Evolutionary conservation across 2,329 filamentous ascomycete genomes (phyloP).

Genomic region (Metarhizium sp.): DNA sequence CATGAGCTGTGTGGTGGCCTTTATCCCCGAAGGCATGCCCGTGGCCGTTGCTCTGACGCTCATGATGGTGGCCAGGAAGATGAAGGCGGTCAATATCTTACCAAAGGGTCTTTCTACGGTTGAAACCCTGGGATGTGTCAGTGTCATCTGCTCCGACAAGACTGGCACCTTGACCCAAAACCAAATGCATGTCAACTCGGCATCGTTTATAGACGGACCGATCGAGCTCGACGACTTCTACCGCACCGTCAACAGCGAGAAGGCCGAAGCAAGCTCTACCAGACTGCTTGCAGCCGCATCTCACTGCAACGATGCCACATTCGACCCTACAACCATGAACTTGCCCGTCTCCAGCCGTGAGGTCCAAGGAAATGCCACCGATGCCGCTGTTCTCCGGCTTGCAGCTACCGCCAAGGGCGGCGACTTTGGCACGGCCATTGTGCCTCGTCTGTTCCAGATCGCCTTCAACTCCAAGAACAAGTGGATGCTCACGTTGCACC

Average conservation of each 20-base stretch:
- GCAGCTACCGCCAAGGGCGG: slow-evolving; percentile 17
- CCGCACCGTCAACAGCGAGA: slow-evolving; percentile 8
- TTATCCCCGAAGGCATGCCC: slow-evolving; percentile 31
- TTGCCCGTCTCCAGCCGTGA: slow-evolving; percentile 24
- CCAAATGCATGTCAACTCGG: slow-evolving; percentile 32
- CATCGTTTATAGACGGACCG: slow-evolving; percentile 25
- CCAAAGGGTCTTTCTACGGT: slow-evolving; percentile 32
- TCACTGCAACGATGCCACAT: slow-evolving; percentile 33
- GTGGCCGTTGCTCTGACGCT: slow-evolving; percentile 29
- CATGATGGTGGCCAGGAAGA: slow-evolving; percentile 31
- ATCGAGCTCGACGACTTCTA: slow-evolving; percentile 18
- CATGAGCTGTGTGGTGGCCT: slow-evolving; percentile 32
- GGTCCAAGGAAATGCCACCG: slow-evolving; percentile 33
- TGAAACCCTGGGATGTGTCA: slow-evolving; percentile 33
- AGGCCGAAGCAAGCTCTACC: slow-evolving; percentile 7
- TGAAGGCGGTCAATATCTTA: slow-evolving; percentile 32
- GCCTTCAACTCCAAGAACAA: slow-evolving; percentile 43
- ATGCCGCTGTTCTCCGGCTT: slow-evolving; percentile 31
- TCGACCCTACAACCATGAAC: slow-evolving; percentile 27
- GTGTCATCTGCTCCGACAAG: slow-evolving; percentile 34
- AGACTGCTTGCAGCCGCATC: slow-evolving; percentile 20
- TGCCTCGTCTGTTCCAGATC: slow-evolving; percentile 27
- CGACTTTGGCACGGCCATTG: slow-evolving; percentile 11
- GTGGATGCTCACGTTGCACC: slow-evolving; percentile 34
- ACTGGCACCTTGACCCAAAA: slow-evolving; percentile 34